phyloP scores from a whole-genome alignment of 805 yeast genomes.

The Nakazawaea pomicola region DNA sequence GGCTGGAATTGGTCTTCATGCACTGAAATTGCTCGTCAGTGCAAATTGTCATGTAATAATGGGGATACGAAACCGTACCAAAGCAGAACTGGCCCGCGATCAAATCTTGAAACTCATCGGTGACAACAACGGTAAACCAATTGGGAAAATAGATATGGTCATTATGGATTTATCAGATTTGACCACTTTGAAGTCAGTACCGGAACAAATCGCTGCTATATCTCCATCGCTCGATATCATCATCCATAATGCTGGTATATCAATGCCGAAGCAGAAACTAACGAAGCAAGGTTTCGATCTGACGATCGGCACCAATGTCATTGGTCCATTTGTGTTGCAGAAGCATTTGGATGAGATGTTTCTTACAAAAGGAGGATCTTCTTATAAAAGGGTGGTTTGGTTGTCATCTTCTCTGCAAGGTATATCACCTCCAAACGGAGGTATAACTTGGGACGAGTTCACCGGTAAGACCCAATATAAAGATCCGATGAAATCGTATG shows the following conservation, averaged over 20 bases:
- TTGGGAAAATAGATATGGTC: conserved; percentile 20
- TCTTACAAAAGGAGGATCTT: conserved; percentile 20
- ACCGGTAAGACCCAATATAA: neutral
- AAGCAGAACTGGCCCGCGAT: neutral
- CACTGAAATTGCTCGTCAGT: neutral
- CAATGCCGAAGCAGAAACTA: conserved; percentile 30
- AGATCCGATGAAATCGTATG: conserved; percentile 23
- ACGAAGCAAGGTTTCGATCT: conserved; percentile 42
- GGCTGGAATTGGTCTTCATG: neutral
- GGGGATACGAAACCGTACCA: neutral
- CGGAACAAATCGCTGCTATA: conserved; percentile 20
- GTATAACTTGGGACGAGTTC: conserved; percentile 9
- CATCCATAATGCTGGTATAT: conserved; percentile 41
- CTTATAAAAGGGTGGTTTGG: conserved; percentile 36
- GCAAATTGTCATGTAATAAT: neutral
- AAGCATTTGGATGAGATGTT: conserved; percentile 33
- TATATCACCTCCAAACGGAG: conserved; percentile 20
- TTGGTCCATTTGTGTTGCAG: conserved; percentile 41
- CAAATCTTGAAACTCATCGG: conserved; percentile 18
- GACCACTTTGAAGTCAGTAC: conserved; percentile 33
- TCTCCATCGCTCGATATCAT: conserved; percentile 29
- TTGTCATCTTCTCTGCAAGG: conserved; percentile 35
- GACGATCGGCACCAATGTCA: conserved; percentile 41
- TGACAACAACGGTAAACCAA: conserved; percentile 15
- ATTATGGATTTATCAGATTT: conserved; percentile 37